Conservation (phyloP, 2,329 filamentous ascomycete species). For the Aspergillus sp. region DNA sequence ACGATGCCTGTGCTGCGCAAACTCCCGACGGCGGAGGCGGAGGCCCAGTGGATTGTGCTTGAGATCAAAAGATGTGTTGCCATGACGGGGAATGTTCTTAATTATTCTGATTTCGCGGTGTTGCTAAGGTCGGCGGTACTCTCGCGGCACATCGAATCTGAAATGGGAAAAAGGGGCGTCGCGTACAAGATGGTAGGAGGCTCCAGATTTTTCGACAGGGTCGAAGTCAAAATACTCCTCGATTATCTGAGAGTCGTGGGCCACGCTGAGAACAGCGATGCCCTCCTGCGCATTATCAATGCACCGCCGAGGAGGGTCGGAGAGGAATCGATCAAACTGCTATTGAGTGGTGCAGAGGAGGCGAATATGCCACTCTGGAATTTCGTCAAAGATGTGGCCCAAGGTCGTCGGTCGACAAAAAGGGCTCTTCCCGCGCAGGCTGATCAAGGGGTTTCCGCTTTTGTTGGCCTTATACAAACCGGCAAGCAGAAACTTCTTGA, state of each 20-base stretch:
- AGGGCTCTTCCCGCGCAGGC: slow-evolving; percentile 48
- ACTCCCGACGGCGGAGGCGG: slow-evolving; percentile 58
- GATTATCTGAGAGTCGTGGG: slow-evolving; percentile 82
- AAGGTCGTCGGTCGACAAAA: slow-evolving; percentile 42
- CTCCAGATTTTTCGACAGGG: slow-evolving; percentile 80
- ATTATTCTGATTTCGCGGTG: slow-evolving; percentile 71
- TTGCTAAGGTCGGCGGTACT: slow-evolving; percentile 75
- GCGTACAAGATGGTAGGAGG: slow-evolving; percentile 91
- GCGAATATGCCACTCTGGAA: slow-evolving; percentile 64
- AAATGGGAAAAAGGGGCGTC: slow-evolving; percentile 69
- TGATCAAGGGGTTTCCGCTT: slow-evolving; percentile 47
- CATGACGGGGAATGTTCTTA: slow-evolving; percentile 65
- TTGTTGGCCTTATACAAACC: slow-evolving; percentile 52
- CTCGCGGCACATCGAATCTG: slow-evolving; percentile 76
- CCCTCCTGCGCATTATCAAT: slow-evolving; percentile 74
- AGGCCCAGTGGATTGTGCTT: slow-evolving; percentile 80
- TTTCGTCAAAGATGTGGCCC: slow-evolving; percentile 52
- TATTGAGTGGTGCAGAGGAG: slow-evolving; percentile 68
- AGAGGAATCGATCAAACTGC: slow-evolving; percentile 61
- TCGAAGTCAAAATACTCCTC: slow-evolving; percentile 75
- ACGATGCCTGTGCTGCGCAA: slow-evolving; percentile 71
- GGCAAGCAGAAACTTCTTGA: slow-evolving; percentile 46
- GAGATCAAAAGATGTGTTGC: slow-evolving; percentile 65
- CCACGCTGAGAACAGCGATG: slow-evolving; percentile 80
- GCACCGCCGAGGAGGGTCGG: slow-evolving; percentile 72